Conservation (phyloP, 805 yeast genomes). For the Wickerhamomyces pijperi region DNA sequence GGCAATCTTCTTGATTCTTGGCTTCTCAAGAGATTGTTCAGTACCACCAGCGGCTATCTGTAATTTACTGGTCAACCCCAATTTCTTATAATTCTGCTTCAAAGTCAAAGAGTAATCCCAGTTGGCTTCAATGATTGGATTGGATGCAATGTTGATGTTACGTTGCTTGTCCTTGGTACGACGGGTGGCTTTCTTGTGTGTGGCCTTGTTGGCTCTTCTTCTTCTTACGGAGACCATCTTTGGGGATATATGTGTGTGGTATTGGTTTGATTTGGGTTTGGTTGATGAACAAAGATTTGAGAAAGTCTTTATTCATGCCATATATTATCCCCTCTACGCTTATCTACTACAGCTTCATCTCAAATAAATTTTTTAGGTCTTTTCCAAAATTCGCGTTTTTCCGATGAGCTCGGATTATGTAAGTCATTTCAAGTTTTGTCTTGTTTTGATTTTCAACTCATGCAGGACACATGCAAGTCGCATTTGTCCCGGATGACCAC, state of each 20-base stretch:
- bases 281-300: too few species aligned
- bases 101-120: constrained; percentile 84
- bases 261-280: too few species aligned
- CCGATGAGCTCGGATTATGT: too few species aligned
- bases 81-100: constrained; percentile 72
- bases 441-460: too few species aligned
- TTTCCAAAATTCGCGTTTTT: too few species aligned
- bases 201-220: constrained; percentile 71
- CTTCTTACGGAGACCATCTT: constrained; percentile 66
- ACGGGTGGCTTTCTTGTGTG: constrained; percentile 60
- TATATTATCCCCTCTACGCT: too few species aligned
- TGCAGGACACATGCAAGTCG: too few species aligned
- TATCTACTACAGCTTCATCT: too few species aligned
- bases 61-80: constrained; percentile 66
- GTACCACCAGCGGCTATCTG: constrained; percentile 70
- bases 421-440: too few species aligned
- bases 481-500: too few species aligned
- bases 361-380: too few species aligned
- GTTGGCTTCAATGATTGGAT: constrained; percentile 75
- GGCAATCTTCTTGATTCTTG: constrained; percentile 22
- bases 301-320: too few species aligned
- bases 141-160: constrained; percentile 52
- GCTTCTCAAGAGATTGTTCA: constrained; percentile 41
- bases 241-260: not conserved
- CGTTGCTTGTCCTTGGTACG: constrained; percentile 60